Base-by-base conservation (phyloP, 2,329 filamentous ascomycete genomes). In the Trichoderma sp. region DNA sequence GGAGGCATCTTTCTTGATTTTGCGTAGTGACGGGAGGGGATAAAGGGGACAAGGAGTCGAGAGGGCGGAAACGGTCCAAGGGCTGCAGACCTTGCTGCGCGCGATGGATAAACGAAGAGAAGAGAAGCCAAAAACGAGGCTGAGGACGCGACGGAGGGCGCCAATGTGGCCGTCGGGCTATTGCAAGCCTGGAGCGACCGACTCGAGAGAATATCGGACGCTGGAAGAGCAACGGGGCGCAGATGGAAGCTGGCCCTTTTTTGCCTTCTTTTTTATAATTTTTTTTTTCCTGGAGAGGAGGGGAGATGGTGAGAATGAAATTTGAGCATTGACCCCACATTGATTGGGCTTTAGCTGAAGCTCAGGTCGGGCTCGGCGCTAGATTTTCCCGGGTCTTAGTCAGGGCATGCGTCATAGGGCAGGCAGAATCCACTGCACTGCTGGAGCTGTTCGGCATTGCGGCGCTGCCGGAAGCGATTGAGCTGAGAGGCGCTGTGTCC, bases 1-100 rank as follows among this genome's bases (percentile, higher is more conserved):
- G 96, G 96, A 85, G 94, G 88, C 96, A 99, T 99, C 82, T 90
- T 94, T 82, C 84, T 86, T 82, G 88, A 91, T 80, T 87, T 89
- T 79, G 86, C 86, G 86, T 90, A 90, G 77, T 80, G 82, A 79
- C 88, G 85, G 80, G 82, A 84, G 76, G 85, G 82, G 82, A 84
- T 82, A 77, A 80, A 80, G 79, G 83, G 74, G 72, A 83, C 83
- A 81, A 84, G 85, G 82, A 85, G 84, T 81, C 84, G 84, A 84
- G 87, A 83, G 81, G 82, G 80, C 79, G 84, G 84, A 85, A 83
- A 78, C 80, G 81, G 80, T 81, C 83, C 79, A 80, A 81, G 77
- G 86, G 88, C 85, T 76, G 89, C 89, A 92, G 90, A 86, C 84
- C 90, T 88, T 85, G 89, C 90, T 91, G 90, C 90, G 84, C 84